Evolutionary conservation across 805 yeast species (phyloP), one percentile per base, ranked within the genome.

Genomic region (Suhomyces sp.): DNA sequence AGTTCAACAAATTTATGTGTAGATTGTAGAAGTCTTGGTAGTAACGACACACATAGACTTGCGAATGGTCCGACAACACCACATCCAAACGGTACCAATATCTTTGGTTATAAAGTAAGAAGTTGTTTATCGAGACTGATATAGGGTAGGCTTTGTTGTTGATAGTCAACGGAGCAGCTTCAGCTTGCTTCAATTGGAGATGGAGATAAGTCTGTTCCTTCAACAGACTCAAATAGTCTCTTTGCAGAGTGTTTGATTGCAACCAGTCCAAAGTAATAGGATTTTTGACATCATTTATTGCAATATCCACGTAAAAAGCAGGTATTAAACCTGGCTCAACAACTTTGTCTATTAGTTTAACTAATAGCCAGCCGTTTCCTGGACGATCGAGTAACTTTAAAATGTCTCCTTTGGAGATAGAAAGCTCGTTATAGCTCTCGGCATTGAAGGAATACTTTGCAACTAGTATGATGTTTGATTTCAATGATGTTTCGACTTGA

Each of bases 351-450:
- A 83, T 73, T n/a, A 81, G 77, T 61, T 82, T 81, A 7, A 81
- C 87, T 44, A 81, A 62, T 2, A 82, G 63, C 84, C 85, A 81
- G 1, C 85, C 87, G 58, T 78, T 76, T 1, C 78, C 78, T 42
- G 70, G 73, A 41, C 78, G 65, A 49, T 78, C 78, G 5, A 82
- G 55, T 19, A 83, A 63, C 59, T 80, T 82, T 26, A 83, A 65
- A 15, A 81, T 75, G 54, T 81, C 86, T 10, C 86, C 86, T 40
- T 74, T 75, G 2, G 66, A 63, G 1, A 81, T 70, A 1, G 76
- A 58, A 6, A 83, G 63, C 58, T 83, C 87, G 45, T 70, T 67
- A 4, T 60, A 54, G 44, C 67, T 63, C 60, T 81, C 79, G 2
- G 81, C 80, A 8, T 60, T 61, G 61, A 80, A 81, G 36, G 72